Evolutionary conservation across 2,329 filamentous ascomycete species (phyloP).

Genomic region (Scedosporium minutisporum): DNA sequence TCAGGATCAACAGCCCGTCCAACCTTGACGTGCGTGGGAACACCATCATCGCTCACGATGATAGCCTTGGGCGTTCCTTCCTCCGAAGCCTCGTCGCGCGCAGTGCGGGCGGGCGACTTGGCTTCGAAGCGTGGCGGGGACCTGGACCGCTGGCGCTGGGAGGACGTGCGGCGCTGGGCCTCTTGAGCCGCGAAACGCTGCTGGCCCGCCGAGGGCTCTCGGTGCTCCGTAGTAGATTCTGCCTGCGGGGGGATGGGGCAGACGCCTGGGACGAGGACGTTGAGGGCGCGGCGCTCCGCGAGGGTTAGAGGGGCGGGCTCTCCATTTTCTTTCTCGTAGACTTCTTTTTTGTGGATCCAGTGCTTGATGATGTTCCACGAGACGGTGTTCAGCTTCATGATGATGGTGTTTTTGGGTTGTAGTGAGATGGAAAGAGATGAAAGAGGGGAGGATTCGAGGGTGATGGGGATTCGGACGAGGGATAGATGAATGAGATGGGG

Average conservation of each 20-base stretch:
- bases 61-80: background rate
- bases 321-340: background rate
- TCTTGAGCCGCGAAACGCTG: background rate
- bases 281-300: conserved; percentile 29
- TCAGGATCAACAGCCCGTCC: conserved; percentile 27
- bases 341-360: conserved; percentile 28
- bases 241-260: conserved; percentile 9
- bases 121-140: too few species aligned
- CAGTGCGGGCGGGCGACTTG: too few species aligned
- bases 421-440: background rate
- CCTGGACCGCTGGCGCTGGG: too few species aligned
- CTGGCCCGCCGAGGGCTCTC: conserved; percentile 11
- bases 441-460: background rate
- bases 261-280: conserved; percentile 23
- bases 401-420: background rate
- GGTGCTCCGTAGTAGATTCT: too few species aligned
- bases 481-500: background rate
- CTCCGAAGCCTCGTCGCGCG: too few species aligned
- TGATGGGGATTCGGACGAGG: background rate
- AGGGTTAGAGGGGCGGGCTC: conserved; percentile 26
- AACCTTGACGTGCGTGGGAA: conserved; percentile 25
- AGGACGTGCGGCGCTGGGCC: too few species aligned
- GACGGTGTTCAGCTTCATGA: conserved; percentile 14
- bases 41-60: background rate
- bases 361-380: conserved; percentile 25